Conservation (phyloP, 2,329 filamentous ascomycete genomes). For the Calonectria naviculata region DNA sequence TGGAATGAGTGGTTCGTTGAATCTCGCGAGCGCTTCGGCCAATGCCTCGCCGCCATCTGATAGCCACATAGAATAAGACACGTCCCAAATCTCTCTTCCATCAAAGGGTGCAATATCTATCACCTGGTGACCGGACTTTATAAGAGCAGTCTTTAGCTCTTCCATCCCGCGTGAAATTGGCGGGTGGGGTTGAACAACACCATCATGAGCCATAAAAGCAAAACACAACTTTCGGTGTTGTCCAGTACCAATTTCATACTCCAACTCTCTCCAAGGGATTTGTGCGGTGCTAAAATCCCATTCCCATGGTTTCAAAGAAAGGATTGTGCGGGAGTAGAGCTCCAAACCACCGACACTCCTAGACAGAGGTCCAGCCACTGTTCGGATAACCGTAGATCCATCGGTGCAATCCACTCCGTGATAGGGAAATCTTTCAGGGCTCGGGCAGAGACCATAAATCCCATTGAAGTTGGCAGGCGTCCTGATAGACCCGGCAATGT, state of each 20-base stretch:
- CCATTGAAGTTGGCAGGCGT: slow-evolving; percentile 16
- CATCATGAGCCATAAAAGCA: background rate
- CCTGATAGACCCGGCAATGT: slow-evolving; percentile 8
- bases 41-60: background rate
- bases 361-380: background rate
- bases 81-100: background rate
- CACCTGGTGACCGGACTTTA: background rate
- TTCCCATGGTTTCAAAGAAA: background rate
- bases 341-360: background rate
- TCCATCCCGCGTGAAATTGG: background rate
- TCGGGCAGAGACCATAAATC: slow-evolving; percentile 5
- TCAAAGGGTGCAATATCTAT: background rate
- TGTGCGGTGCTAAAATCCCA: background rate
- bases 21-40: background rate
- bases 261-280: background rate
- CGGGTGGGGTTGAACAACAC: background rate
- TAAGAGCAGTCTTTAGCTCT: background rate
- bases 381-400: background rate
- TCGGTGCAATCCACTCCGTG: background rate
- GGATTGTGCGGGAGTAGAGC: background rate
- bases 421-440: background rate
- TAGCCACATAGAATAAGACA: background rate
- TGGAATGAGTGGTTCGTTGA: background rate
- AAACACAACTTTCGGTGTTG: background rate
- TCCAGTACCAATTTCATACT: background rate